phyloP scores from a whole-genome alignment of 2,329 filamentous ascomycete genomes.

The Xylariaceae sp. region DNA sequence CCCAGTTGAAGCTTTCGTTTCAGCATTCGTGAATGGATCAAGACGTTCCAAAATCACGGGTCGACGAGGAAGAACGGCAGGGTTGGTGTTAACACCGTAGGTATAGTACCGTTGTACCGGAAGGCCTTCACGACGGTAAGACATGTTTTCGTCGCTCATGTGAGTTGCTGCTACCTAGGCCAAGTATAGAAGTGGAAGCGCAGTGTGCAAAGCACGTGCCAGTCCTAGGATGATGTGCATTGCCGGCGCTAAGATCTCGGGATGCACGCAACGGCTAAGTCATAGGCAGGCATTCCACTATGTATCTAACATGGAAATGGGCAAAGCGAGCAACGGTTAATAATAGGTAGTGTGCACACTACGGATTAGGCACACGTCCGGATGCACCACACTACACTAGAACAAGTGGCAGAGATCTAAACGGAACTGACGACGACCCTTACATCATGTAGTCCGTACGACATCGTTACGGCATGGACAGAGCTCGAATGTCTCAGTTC shows the following conservation, averaged over 20 bases:
- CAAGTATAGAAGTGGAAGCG: background rate
- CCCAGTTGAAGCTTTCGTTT: too few species aligned
- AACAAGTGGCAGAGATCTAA: background rate
- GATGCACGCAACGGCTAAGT: conserved; percentile 7
- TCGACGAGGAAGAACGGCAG: conserved; percentile 4
- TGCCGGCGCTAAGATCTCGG: conserved; percentile 21
- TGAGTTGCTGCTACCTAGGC: background rate
- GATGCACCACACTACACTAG: background rate
- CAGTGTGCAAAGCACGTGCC: conserved; percentile 14
- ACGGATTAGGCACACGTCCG: too few species aligned
- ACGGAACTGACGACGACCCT: background rate
- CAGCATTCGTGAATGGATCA: background rate
- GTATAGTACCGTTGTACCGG: too few species aligned
- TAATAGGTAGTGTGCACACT: background rate
- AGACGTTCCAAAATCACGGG: conserved; percentile 12
- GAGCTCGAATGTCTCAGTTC: background rate
- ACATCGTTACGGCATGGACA: background rate
- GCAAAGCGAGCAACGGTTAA: background rate
- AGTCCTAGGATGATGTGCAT: conserved; percentile 19
- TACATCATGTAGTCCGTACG: background rate
- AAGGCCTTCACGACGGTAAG: too few species aligned
- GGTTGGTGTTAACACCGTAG: background rate
- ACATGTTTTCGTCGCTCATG: background rate
- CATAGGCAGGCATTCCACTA: conserved; percentile 1
- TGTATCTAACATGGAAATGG: background rate